Conservation (phyloP, 768 basidiomycete species). For the Boletus sp. region DNA sequence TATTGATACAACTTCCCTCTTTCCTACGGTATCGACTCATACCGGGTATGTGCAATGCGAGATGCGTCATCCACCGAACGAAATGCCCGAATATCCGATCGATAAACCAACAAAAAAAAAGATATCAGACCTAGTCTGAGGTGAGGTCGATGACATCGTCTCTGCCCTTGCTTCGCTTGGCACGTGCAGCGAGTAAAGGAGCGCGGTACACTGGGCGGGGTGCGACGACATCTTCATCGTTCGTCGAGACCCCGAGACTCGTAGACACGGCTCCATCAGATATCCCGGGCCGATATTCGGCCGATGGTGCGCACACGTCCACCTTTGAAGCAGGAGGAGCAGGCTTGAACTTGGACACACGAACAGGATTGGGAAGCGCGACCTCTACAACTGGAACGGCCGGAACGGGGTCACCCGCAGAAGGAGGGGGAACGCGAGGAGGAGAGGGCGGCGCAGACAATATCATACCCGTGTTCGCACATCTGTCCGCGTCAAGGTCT, state of each 20-base stretch:
- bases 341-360: constrained; percentile 20
- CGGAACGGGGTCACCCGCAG: not conserved
- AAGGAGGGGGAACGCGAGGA: not conserved
- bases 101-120: not conserved
- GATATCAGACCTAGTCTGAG: constrained; percentile 16
- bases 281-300: not conserved
- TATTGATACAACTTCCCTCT: not conserved
- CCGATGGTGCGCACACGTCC: not conserved
- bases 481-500: constrained; percentile 4
- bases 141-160: constrained; percentile 42
- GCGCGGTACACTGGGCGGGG: not conserved
- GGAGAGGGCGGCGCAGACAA: constrained; percentile 23
- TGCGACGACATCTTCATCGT: not conserved
- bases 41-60: no score
- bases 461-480: constrained; percentile 26
- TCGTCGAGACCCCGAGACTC: not conserved
- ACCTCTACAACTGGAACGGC: not conserved
- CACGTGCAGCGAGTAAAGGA: constrained; percentile 26
- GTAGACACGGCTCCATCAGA: not conserved
- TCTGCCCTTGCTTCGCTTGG: constrained; percentile 6
- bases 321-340: not conserved
- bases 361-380: not conserved
- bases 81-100: not conserved
- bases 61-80: not conserved
- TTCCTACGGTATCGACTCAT: not conserved